Percentiles rank a stretch among this genome's conserved stretches.
Evolutionary conservation across 495 filamentous ascomycete genomes (phyloP).

Genomic region (Cenococcum geophilum): DNA sequence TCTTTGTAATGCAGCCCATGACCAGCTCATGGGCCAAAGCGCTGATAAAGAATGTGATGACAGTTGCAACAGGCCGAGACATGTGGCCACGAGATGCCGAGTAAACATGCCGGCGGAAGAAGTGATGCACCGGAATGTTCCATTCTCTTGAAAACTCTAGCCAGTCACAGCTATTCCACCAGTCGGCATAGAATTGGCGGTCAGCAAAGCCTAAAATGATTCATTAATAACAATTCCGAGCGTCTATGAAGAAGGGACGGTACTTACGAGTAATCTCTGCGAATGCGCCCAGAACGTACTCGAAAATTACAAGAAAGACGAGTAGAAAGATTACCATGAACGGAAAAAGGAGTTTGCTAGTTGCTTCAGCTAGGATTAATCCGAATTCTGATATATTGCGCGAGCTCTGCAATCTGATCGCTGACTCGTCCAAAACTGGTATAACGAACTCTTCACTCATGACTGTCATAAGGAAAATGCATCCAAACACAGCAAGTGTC

Average conservation of each 20-base stretch:
- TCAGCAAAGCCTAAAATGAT: slow-evolving; percentile 60
- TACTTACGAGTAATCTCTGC: slow-evolving; percentile 74
- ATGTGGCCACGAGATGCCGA: slow-evolving; percentile 67
- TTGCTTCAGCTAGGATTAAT: slow-evolving; percentile 84
- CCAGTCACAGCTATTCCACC: slow-evolving; percentile 89
- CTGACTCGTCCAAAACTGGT: slow-evolving; percentile 77
- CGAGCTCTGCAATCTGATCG: slow-evolving; percentile 54
- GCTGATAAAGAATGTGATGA: slow-evolving; percentile 87
- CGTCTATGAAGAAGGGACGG: background rate
- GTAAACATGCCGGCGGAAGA: slow-evolving; percentile 93
- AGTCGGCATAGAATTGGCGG: slow-evolving; percentile 93
- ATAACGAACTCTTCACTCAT: slow-evolving; percentile 94
- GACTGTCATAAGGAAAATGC: slow-evolving; percentile 88
- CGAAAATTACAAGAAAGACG: slow-evolving; percentile 47
- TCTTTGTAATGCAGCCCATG: slow-evolving; percentile 97
- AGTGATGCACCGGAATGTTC: slow-evolving; percentile 98
- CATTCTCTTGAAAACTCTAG: slow-evolving; percentile 96
- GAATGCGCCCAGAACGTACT: slow-evolving; percentile 91
- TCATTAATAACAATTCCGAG: slow-evolving; percentile 13
- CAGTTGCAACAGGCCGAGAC: slow-evolving; percentile 70
- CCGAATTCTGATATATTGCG: slow-evolving; percentile 56
- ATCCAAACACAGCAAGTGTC: slow-evolving; percentile 85
- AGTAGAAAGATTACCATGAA: slow-evolving; percentile 69
- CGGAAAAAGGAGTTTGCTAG: slow-evolving; percentile 87
- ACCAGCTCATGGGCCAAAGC: slow-evolving; percentile 89